These are phyloP conservation scores for Nepenthes alata DNA, from an alignment of 179 eudicot genomes.

Conservation along the genomic window DNA sequence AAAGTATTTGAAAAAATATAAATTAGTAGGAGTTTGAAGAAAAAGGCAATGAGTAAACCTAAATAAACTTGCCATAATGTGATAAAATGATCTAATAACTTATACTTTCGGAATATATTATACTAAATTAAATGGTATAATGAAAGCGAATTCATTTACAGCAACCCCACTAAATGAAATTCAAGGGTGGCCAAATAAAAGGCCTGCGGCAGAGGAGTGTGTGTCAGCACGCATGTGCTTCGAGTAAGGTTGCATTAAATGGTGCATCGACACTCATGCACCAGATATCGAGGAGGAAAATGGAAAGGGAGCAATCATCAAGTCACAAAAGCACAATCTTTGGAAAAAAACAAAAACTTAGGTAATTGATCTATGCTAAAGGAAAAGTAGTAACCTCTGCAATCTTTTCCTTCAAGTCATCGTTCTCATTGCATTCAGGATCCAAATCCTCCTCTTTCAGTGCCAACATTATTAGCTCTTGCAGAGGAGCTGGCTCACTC, in stretches of 20 bases:
- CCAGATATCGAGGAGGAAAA: too few relatives aligned
- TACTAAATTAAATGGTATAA: too few relatives aligned
- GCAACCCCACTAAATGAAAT: background rate
- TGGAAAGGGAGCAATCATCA: too few relatives aligned
- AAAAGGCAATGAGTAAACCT: too few relatives aligned
- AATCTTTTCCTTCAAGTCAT: constrained; percentile 60
- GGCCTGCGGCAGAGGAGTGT: background rate
- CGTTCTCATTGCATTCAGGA: constrained; percentile 43
- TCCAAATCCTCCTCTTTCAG: constrained; percentile 72
- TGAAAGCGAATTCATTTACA: background rate
- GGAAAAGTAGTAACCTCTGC: constrained; percentile 41
- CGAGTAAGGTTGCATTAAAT: background rate
- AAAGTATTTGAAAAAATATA: too few relatives aligned
- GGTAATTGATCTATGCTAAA: background rate
- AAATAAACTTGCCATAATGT: too few relatives aligned
- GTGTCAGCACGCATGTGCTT: background rate
- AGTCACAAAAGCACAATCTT: too few relatives aligned
- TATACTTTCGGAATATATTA: too few relatives aligned
- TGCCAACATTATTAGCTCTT: constrained; percentile 51
- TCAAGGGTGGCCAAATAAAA: background rate
- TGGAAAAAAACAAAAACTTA: background rate
- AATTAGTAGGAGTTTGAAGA: too few relatives aligned
- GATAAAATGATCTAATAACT: too few relatives aligned
- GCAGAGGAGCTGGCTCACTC: constrained; percentile 77
- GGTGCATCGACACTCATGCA: too few relatives aligned